Conservation (phyloP, 768 basidiomycete genomes). For the Cyathus striatus region DNA sequence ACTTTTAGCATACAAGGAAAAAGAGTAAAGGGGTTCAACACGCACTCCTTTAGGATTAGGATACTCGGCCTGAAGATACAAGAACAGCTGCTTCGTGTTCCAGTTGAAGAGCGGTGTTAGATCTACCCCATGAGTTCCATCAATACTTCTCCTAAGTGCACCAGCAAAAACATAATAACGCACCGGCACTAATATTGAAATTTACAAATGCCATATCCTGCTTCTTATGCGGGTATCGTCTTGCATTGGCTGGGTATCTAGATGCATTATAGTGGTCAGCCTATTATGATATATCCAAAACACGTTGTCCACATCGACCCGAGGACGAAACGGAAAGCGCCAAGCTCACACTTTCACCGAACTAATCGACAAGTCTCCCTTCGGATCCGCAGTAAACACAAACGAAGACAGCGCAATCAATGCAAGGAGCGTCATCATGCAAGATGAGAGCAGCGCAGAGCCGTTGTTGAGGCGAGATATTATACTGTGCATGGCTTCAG, state of each 20-base stretch:
- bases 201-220: conserved; percentile 78
- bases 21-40: neutral
- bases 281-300: too few species aligned
- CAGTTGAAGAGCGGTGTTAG: conserved; percentile 82
- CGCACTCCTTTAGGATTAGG: conserved; percentile 67
- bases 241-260: conserved; percentile 44
- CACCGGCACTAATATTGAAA: conserved; percentile 80
- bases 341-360: conserved; percentile 80
- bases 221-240: conserved; percentile 52
- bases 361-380: conserved; percentile 51
- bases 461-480: conserved; percentile 70
- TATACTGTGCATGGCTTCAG: conserved; percentile 58
- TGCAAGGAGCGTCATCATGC: conserved; percentile 64
- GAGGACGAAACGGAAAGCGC: too few species aligned
- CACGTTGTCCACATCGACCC: too few species aligned
- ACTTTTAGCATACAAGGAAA: conserved; percentile 16
- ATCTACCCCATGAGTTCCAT: conserved; percentile 56
- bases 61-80: conserved; percentile 86
- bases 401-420: conserved; percentile 74
- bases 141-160: too few species aligned
- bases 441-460: conserved; percentile 70
- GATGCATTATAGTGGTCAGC: too few species aligned
- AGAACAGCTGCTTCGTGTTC: conserved; percentile 95
- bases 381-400: conserved; percentile 52
- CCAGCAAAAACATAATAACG: neutral